Conservation (phyloP, 2,329 filamentous ascomycete species). For the Alternaria longipes region DNA sequence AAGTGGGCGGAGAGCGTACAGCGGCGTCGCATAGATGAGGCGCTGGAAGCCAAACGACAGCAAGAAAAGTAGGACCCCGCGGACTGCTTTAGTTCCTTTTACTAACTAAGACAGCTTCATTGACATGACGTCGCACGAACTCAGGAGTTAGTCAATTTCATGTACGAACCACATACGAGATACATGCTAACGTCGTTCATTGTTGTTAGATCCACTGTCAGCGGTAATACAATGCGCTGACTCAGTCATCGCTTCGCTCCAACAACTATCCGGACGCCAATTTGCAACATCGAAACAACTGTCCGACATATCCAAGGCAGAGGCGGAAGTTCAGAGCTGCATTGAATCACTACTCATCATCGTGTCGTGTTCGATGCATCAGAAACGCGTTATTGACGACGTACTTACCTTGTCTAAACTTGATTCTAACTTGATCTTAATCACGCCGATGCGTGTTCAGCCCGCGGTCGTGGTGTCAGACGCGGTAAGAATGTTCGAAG, state of each 20-base stretch:
- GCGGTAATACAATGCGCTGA: constrained; percentile 57
- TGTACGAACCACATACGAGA: background rate
- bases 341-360: constrained; percentile 48
- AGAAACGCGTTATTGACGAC: constrained; percentile 54
- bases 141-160: constrained; percentile 16
- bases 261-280: constrained; percentile 20
- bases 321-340: constrained; percentile 32
- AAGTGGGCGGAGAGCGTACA: constrained; percentile 52
- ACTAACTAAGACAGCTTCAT: constrained; percentile 36
- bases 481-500: constrained; percentile 42
- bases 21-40: constrained; percentile 45
- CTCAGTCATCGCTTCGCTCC: constrained; percentile 49
- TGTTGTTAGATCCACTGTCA: constrained; percentile 31
- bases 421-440: constrained; percentile 39
- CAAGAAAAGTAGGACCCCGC: constrained; percentile 41
- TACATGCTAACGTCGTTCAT: background rate
- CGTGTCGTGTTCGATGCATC: constrained; percentile 51
- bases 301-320: constrained; percentile 15
- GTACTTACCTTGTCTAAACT: constrained; percentile 50
- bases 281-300: constrained; percentile 5
- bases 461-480: constrained; percentile 33
- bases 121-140: constrained; percentile 52
- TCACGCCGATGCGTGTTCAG: constrained; percentile 37
- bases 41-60: constrained; percentile 49
- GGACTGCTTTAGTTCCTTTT: background rate